These are phyloP conservation scores for Cunninghamia lanceolata DNA, from an alignment of 75 land plant species.

Conservation along the genomic window DNA sequence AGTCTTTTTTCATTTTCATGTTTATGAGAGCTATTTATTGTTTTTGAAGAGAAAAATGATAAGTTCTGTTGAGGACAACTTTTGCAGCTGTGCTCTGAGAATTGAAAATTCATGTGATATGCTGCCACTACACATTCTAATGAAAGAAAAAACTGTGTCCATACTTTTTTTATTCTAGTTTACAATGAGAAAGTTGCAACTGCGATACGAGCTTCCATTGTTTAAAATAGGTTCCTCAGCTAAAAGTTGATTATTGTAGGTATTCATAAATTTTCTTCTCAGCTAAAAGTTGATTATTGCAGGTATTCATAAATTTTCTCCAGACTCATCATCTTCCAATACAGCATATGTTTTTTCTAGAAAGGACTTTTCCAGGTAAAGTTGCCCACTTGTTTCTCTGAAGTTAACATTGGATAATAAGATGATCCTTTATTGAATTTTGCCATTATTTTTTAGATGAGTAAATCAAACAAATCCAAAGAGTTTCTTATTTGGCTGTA, in stretches of 20 bases:
- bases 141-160: neutral
- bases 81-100: neutral
- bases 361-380: constrained; percentile 83
- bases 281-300: constrained; percentile 17
- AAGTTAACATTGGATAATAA: neutral
- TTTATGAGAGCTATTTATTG: neutral
- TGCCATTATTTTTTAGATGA: neutral
- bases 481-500: neutral
- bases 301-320: constrained; percentile 62
- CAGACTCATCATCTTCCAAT: constrained; percentile 49
- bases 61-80: neutral
- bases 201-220: neutral
- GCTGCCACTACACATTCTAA: neutral
- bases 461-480: neutral
- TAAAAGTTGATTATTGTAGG: no score
- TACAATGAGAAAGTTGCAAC: neutral
- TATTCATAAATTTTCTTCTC: no score
- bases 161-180: constrained; percentile 5
- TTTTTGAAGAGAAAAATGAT: neutral
- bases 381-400: neutral
- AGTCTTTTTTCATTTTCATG: neutral
- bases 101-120: neutral
- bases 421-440: neutral
- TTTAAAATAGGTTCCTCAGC: no score
- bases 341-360: constrained; percentile 80